Conservation (phyloP, 2,329 filamentous ascomycete species). For the Hymenoscyphus fraxineus region DNA sequence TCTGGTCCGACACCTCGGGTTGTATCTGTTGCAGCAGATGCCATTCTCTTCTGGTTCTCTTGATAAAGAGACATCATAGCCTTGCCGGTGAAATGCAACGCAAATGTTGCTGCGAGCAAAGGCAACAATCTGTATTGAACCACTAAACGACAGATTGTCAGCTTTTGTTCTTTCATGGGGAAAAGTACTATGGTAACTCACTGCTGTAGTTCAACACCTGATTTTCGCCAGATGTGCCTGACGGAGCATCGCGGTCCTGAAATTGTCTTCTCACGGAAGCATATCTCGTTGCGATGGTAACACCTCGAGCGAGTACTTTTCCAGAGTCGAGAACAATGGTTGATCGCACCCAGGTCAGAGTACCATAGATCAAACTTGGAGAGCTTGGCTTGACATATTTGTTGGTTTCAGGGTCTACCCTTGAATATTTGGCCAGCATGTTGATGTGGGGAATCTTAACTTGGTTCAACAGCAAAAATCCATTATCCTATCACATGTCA, state of each 20-base stretch:
- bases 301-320: conserved; percentile 66
- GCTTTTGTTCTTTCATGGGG: not conserved
- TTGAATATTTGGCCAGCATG: conserved; percentile 70
- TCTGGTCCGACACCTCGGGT: conserved; percentile 62
- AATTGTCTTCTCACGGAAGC: conserved; percentile 73
- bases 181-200: not conserved
- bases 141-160: conserved; percentile 36
- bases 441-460: conserved; percentile 70
- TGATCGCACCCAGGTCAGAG: conserved; percentile 70
- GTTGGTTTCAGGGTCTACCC: conserved; percentile 63
- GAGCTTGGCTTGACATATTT: conserved; percentile 65
- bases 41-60: conserved; percentile 67
- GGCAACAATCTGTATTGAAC: conserved; percentile 71
- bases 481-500: conserved; percentile 54
- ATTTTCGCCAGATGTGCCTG: conserved; percentile 58
- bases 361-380: conserved; percentile 68
- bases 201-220: conserved; percentile 75
- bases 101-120: conserved; percentile 69
- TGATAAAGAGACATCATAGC: conserved; percentile 72
- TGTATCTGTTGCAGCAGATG: conserved; percentile 38
- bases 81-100: conserved; percentile 74
- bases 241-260: conserved; percentile 65
- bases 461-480: conserved; percentile 73
- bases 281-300: conserved; percentile 74
- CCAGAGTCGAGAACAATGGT: conserved; percentile 72